Evolutionary conservation across 164 flowering plant genomes (phyloP).

Genomic region (Stephania japonica): DNA sequence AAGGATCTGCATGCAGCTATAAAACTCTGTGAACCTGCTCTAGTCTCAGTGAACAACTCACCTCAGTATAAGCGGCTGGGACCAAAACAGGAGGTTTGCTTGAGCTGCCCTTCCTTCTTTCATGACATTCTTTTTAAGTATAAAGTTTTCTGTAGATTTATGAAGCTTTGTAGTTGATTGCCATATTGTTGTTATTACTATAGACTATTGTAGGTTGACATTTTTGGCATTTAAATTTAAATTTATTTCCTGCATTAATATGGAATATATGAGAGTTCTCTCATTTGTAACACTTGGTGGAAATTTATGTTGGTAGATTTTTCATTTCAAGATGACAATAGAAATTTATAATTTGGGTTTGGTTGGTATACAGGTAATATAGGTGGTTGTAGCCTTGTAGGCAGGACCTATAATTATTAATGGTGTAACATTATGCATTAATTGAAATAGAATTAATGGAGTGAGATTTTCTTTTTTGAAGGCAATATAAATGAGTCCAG

Average conservation of each 20-base stretch:
- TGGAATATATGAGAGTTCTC: background rate
- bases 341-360: background rate
- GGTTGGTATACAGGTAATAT: background rate
- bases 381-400: background rate
- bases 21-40: slow-evolving; percentile 90
- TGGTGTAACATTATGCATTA: background rate
- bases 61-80: slow-evolving; percentile 70
- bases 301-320: background rate
- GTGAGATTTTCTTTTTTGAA: no score
- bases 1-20: slow-evolving; percentile 89
- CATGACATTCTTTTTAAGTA: background rate
- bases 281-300: background rate
- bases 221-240: background rate
- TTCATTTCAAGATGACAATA: background rate
- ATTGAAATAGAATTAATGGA: no score
- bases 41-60: slow-evolving; percentile 60
- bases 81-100: slow-evolving; percentile 73
- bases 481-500: no score
- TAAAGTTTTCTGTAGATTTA: background rate
- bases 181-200: background rate
- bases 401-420: background rate
- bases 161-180: background rate
- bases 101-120: background rate
- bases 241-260: no score
- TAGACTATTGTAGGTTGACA: background rate